Conservation (phyloP, 352 stramenopile genomes). For the Stephanocyclus meneghinianus region DNA sequence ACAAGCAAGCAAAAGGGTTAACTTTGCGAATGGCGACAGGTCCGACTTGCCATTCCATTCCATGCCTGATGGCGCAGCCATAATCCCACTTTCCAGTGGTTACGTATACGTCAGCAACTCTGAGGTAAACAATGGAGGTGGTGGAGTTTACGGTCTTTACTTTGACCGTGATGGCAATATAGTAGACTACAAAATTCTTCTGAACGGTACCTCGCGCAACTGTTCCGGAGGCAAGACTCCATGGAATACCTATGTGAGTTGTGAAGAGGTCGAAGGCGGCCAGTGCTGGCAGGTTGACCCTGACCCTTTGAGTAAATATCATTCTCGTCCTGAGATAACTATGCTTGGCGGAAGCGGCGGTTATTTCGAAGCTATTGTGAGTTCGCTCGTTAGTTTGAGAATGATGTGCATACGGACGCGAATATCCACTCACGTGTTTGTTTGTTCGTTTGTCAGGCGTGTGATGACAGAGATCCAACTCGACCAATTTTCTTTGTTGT, state of each 20-base stretch:
- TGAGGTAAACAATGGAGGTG: conserved; percentile 20
- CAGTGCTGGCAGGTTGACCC: conserved; percentile 40
- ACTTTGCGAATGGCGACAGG: conserved; percentile 6
- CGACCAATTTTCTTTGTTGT: conserved; percentile 13
- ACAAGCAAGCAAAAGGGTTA: conserved; percentile 12
- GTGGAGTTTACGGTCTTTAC: conserved; percentile 39
- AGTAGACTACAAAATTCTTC: conserved; percentile 42
- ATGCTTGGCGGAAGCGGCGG: conserved; percentile 5
- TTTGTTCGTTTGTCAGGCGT: conserved; percentile 11
- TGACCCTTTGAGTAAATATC: conserved; percentile 13
- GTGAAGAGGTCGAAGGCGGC: conserved; percentile 22
- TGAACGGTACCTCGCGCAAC: conserved; percentile 40
- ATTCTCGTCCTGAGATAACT: conserved; percentile 14
- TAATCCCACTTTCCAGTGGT: conserved; percentile 36
- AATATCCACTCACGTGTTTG: not conserved
- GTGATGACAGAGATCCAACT: conserved; percentile 15
- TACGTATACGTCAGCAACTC: conserved; percentile 55
- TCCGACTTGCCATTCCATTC: conserved; percentile 33
- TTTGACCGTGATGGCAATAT: conserved; percentile 42
- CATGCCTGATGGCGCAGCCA: conserved; percentile 35
- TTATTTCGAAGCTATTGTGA: conserved; percentile 20
- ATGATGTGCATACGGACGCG: not conserved
- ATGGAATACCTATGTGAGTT: conserved; percentile 40
- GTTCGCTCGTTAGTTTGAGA: not conserved
- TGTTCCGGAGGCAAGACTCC: conserved; percentile 51